Conservation (phyloP, 2,329 filamentous ascomycete species). For the Aspergillus unguis region DNA sequence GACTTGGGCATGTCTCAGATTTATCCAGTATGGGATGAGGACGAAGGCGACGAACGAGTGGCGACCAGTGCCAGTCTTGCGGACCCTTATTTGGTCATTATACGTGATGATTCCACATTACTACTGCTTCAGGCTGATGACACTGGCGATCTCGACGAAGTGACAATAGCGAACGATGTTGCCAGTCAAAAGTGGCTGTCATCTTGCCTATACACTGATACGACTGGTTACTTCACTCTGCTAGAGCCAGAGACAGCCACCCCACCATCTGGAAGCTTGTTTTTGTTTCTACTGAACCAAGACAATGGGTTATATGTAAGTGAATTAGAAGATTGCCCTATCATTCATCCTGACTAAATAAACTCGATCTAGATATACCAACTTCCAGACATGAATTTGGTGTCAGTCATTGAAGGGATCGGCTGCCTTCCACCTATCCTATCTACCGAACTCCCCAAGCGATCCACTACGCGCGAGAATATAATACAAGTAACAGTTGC, state of each 20-base stretch:
- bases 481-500: conserved; percentile 78
- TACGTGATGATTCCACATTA: conserved; percentile 79
- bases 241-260: conserved; percentile 19
- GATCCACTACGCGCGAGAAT: conserved; percentile 67
- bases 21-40: conserved; percentile 86
- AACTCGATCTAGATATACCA: conserved; percentile 62
- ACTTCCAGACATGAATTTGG: conserved; percentile 68
- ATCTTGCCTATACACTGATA: conserved; percentile 77
- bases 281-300: conserved; percentile 74
- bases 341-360: too few relatives aligned
- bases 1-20: conserved; percentile 88
- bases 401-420: conserved; percentile 73
- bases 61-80: conserved; percentile 78
- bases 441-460: conserved; percentile 66
- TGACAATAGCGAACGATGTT: conserved; percentile 61
- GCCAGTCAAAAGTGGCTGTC: conserved; percentile 72
- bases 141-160: conserved; percentile 79
- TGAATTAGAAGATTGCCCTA: conserved; percentile 15
- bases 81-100: conserved; percentile 79
- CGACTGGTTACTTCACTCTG: conserved; percentile 52
- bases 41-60: conserved; percentile 71
- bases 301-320: conserved; percentile 72
- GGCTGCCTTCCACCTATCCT: conserved; percentile 74
- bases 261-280: conserved; percentile 48
- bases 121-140: conserved; percentile 75